These are phyloP conservation scores for Eimeria necatrix DNA, from an alignment of 169 alveolate genomes.

Conservation along the genomic window DNA sequence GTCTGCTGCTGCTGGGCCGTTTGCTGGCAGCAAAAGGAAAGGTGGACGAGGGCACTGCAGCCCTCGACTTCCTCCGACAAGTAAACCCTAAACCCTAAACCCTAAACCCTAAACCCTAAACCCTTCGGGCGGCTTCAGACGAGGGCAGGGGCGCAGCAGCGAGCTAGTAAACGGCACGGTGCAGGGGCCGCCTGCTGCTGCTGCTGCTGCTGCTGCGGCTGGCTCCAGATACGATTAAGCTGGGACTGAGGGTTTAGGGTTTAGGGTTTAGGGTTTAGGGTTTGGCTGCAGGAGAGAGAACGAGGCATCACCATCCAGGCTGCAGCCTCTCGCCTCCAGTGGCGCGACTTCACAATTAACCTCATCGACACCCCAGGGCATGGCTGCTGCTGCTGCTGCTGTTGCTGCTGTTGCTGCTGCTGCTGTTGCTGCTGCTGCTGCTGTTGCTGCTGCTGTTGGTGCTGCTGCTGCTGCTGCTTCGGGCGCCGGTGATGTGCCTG, in stretches of 20 bases:
- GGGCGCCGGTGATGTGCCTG: not conserved
- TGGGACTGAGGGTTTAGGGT: not conserved
- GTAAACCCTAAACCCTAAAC: no score
- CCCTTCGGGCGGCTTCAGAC: no score
- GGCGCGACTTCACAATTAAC: conserved; percentile 88
- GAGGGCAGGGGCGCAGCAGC: not conserved
- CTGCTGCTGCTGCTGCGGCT: not conserved
- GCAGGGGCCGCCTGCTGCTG: not conserved
- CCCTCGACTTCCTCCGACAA: conserved; percentile 73
- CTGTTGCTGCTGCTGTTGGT: not conserved
- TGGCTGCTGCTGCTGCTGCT: conserved; percentile 43
- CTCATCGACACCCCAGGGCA: conserved; percentile 80
- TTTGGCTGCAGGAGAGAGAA: conserved; percentile 90
- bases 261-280: conserved; percentile 39
- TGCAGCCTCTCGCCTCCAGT: conserved; percentile 96
- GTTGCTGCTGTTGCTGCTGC: conserved; percentile 17
- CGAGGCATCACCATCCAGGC: conserved; percentile 98
- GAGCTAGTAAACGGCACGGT: not conserved
- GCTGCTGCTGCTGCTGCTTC: not conserved
- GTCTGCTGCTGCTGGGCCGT: conserved; percentile 86
- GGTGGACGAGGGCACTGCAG: conserved; percentile 74
- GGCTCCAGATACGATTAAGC: not conserved
- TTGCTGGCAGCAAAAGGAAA: conserved; percentile 36
- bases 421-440: conserved; percentile 30
- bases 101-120: conserved; percentile 30